Conservation (phyloP, 305 asterid genomes). For the Fraxinus angustifolia region DNA sequence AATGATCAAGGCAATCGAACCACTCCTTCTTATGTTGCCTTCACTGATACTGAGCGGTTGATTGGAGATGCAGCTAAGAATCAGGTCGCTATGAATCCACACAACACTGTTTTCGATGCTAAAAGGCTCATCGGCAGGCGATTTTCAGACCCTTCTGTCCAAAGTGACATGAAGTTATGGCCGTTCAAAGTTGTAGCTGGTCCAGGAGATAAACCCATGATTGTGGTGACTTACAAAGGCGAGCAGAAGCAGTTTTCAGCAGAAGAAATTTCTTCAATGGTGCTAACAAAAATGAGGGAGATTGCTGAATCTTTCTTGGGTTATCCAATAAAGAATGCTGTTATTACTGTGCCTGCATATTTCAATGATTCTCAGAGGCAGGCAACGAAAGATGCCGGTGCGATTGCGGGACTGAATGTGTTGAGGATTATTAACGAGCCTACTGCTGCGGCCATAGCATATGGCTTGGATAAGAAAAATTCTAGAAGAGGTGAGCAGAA, state of each 20-base stretch:
- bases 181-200: conserved; percentile 55
- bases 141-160: conserved; percentile 49
- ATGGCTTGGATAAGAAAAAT: conserved; percentile 50
- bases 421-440: conserved; percentile 64
- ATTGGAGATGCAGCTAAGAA: conserved; percentile 56
- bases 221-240: conserved; percentile 41
- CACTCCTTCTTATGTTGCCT: conserved; percentile 60
- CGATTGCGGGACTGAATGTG: conserved; percentile 45
- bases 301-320: conserved; percentile 49
- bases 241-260: conserved; percentile 46
- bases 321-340: conserved; percentile 39
- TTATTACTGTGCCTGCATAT: conserved; percentile 52
- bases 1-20: conserved; percentile 63
- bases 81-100: conserved; percentile 57
- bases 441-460: conserved; percentile 62
- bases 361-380: conserved; percentile 62
- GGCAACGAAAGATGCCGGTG: conserved; percentile 58
- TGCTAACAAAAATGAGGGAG: conserved; percentile 44
- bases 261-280: conserved; percentile 60
- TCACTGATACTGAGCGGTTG: conserved; percentile 56
- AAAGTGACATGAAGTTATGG: conserved; percentile 51
- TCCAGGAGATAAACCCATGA: conserved; percentile 49
- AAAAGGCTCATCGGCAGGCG: conserved; percentile 57
- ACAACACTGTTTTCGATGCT: conserved; percentile 62
- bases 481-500: conserved; percentile 42